Evolutionary conservation across 352 stramenopile genomes (phyloP).

Genomic region (Phytophthora tentaculata): DNA sequence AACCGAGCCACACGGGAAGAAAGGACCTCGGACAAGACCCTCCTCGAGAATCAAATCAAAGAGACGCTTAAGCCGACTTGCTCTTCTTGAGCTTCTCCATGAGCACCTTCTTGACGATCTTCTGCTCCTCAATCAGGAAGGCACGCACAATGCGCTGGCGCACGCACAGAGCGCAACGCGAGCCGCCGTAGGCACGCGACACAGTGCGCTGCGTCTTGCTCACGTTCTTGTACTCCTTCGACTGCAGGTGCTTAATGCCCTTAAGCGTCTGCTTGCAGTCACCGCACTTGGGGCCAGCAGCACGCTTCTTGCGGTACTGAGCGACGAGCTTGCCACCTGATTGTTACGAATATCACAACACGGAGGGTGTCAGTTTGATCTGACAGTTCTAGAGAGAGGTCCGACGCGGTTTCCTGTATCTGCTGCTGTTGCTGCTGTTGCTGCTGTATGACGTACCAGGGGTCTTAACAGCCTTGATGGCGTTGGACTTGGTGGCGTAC

Average conservation of each 20-base stretch:
- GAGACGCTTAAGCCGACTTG: conserved; percentile 68
- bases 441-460: conserved; percentile 81
- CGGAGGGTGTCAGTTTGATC: conserved; percentile 7
- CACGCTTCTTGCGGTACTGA: conserved; percentile 96
- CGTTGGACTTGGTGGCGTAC: conserved; percentile 97
- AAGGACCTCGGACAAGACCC: conserved; percentile 28
- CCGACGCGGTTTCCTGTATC: conserved; percentile 2
- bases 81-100: conserved; percentile 93
- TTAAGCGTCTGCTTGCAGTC: conserved; percentile 95
- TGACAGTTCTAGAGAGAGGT: neutral
- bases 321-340: conserved; percentile 91
- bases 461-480: conserved; percentile 95
- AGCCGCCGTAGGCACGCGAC: conserved; percentile 96
- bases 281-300: conserved; percentile 94
- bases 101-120: conserved; percentile 99
- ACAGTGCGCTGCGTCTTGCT: conserved; percentile 95
- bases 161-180: conserved; percentile 93
- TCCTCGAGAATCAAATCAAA: conserved; percentile 7
- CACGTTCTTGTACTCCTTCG: conserved; percentile 83
- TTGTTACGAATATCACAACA: neutral
- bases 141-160: conserved; percentile 96
- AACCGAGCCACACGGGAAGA: conserved; percentile 40
- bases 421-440: neutral
- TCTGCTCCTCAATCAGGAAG: conserved; percentile 99
- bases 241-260: conserved; percentile 86